phyloP scores from a whole-genome alignment of 106 monocot species.

The Allium sativum region DNA sequence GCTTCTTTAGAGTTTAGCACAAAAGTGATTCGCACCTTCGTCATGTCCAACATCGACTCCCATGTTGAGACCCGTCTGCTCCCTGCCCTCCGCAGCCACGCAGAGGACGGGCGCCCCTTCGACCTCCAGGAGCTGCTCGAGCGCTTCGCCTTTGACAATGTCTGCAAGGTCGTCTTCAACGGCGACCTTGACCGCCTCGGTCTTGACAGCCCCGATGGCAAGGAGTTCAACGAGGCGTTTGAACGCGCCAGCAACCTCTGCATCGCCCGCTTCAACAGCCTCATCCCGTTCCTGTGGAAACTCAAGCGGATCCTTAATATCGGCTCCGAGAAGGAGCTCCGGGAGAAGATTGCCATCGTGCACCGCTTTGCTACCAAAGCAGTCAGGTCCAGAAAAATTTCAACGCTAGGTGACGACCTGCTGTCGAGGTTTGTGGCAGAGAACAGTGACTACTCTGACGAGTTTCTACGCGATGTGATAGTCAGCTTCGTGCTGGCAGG shows the following conservation, averaged over 20 bases:
- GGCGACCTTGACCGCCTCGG: neutral
- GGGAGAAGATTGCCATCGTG: neutral
- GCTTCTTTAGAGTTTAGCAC: conserved; percentile 35
- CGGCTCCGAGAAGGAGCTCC: conserved; percentile 2
- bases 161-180: conserved; percentile 17
- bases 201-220: neutral
- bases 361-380: neutral
- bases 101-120: neutral
- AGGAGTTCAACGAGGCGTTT: neutral
- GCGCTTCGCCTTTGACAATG: conserved; percentile 28
- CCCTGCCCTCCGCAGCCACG: conserved; percentile 2
- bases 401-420: neutral
- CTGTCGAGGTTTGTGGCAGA: neutral
- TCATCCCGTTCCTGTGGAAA: neutral
- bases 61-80: conserved; percentile 13
- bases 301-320: neutral
- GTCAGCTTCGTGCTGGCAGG: conserved; percentile 65
- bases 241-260: neutral
- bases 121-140: conserved; percentile 38
- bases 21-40: conserved; percentile 18
- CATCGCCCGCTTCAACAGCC: neutral
- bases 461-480: conserved; percentile 33
- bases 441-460: neutral
- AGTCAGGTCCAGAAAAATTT: no score
- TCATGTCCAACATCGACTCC: conserved; percentile 6